Evolutionary conservation across 2,329 filamentous ascomycete genomes (phyloP).

Genomic region (Thielaviopsis punctulata): DNA sequence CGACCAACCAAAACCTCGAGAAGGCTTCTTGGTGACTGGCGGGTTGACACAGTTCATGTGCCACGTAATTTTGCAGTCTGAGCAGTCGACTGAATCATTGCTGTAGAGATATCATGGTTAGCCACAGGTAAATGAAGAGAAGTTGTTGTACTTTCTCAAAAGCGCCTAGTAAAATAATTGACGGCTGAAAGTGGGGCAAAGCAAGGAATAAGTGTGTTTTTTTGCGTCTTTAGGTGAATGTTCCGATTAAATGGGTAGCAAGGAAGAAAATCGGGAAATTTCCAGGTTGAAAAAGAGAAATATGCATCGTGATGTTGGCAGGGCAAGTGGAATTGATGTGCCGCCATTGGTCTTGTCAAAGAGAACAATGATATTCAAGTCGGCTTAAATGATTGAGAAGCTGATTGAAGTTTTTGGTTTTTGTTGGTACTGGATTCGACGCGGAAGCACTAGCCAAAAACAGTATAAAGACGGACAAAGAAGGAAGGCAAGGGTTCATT

Average conservation of each 20-base stretch:
- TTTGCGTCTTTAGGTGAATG: background rate
- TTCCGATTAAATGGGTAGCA: background rate
- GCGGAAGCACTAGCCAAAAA: background rate
- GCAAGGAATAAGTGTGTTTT: background rate
- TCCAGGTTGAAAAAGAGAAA: too few relatives aligned
- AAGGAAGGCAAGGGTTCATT: background rate
- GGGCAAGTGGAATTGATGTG: too few relatives aligned
- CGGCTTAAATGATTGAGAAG: too few relatives aligned
- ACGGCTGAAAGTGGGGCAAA: background rate
- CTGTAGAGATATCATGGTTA: conserved; percentile 28
- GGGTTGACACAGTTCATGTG: conserved; percentile 97
- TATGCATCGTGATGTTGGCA: too few relatives aligned
- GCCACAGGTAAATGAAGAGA: background rate
- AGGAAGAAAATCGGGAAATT: too few relatives aligned
- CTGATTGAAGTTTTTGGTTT: background rate
- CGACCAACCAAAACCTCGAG: conserved; percentile 93
- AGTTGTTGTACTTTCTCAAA: background rate
- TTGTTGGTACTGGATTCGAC: background rate
- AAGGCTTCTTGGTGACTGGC: conserved; percentile 84
- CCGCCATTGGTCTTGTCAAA: too few relatives aligned
- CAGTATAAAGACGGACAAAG: background rate
- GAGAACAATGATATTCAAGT: too few relatives aligned
- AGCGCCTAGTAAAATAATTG: too few relatives aligned
- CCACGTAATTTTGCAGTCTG: conserved; percentile 85
- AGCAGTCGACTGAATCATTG: conserved; percentile 91